Percentiles rank a stretch among this genome's conserved stretches.
phyloP scores from a whole-genome alignment of 73 alveolate genomes.

The Durusdinium trenchii region DNA sequence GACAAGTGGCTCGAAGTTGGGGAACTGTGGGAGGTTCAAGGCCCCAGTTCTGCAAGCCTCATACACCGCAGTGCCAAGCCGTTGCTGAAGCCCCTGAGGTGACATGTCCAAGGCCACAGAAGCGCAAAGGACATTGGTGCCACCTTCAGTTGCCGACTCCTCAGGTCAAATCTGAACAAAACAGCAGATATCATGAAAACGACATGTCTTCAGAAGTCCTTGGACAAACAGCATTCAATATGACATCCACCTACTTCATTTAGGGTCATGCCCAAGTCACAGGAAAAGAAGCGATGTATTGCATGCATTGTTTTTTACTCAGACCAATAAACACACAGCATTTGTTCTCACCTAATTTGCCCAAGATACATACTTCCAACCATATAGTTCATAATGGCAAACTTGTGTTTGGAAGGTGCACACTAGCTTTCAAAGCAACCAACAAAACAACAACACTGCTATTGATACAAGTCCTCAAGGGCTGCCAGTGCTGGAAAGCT shows the following conservation, averaged over 20 bases:
- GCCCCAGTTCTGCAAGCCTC: background rate
- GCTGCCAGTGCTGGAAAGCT: slow-evolving; percentile 33
- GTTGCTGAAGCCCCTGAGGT: slow-evolving; percentile 7
- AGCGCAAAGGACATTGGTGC: background rate
- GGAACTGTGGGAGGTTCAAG: background rate
- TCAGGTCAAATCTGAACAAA: background rate
- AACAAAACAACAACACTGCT: background rate
- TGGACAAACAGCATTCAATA: too few species aligned
- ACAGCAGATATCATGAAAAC: background rate
- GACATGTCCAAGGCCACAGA: slow-evolving; percentile 4
- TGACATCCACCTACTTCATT: too few species aligned
- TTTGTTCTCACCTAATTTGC: too few species aligned
- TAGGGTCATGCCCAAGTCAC: too few species aligned
- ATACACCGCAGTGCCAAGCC: slow-evolving; percentile 8
- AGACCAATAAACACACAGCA: background rate
- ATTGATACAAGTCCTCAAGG: background rate
- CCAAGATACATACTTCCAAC: too few species aligned
- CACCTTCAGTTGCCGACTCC: background rate
- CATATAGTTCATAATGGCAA: too few species aligned
- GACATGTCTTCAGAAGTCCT: background rate
- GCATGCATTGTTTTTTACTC: too few species aligned
- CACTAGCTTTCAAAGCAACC: background rate
- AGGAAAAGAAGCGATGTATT: background rate
- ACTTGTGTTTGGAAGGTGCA: too few species aligned
- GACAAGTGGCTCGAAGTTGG: slow-evolving; percentile 23